phyloP scores from a whole-genome alignment of 345 rosid species.

The Limnanthes douglasii region DNA sequence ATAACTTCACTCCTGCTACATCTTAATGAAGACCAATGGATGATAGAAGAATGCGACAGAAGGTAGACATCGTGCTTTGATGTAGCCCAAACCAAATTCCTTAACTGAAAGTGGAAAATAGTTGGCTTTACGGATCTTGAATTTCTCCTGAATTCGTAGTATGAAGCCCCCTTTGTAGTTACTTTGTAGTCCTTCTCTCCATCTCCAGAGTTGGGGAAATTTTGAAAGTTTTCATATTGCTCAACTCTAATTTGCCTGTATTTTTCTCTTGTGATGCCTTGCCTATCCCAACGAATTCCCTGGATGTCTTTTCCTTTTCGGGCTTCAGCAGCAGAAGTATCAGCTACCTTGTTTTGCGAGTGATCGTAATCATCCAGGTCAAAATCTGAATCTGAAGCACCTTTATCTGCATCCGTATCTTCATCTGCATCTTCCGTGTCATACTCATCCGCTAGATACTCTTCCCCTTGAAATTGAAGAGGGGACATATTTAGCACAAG shows the following conservation, averaged over 20 bases:
- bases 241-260: conserved; percentile 82
- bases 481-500: conserved; percentile 20
- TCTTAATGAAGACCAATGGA: conserved; percentile 61
- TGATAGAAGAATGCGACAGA: conserved; percentile 40
- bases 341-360: conserved; percentile 29
- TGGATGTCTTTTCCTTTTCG: conserved; percentile 82
- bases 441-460: conserved; percentile 49
- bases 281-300: conserved; percentile 96
- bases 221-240: conserved; percentile 93
- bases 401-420: conserved; percentile 40
- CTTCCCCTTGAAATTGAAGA: conserved; percentile 26
- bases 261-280: conserved; percentile 63
- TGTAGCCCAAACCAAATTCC: conserved; percentile 75
- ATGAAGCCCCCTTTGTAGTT: conserved; percentile 33
- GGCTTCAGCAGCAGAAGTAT: conserved; percentile 77
- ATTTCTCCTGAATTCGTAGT: conserved; percentile 44
- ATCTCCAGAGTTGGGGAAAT: conserved; percentile 54
- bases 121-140: conserved; percentile 65
- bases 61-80: conserved; percentile 72
- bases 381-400: conserved; percentile 47
- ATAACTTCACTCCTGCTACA: conserved; percentile 35
- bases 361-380: conserved; percentile 43
- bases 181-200: conserved; percentile 49
- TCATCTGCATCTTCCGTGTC: conserved; percentile 54
- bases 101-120: conserved; percentile 64